phyloP scores from a whole-genome alignment of 192 early-diverging fungal species.

The Podila horticola region DNA sequence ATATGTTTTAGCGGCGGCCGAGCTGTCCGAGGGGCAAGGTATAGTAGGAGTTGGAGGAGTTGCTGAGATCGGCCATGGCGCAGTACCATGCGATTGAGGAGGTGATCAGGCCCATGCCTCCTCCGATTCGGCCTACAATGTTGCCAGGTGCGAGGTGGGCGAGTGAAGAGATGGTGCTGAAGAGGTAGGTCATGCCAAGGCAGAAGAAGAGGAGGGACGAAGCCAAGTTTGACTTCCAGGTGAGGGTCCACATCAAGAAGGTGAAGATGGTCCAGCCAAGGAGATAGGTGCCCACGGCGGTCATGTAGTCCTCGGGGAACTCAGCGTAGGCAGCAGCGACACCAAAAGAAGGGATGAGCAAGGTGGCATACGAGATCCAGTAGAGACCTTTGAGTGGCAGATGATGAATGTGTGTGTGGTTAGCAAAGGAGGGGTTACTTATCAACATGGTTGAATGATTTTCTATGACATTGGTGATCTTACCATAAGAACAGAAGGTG shows the following conservation, averaged over 20 bases:
- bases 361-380: conserved; percentile 64
- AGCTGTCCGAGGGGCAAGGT: conserved; percentile 55
- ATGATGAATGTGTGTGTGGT: no score
- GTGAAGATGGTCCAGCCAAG: conserved; percentile 64
- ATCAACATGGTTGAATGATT: not conserved
- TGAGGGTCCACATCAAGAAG: conserved; percentile 59
- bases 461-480: no score
- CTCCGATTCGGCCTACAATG: conserved; percentile 45
- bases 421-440: not conserved
- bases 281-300: conserved; percentile 57
- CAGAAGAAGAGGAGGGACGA: conserved; percentile 54
- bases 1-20: conserved; percentile 24
- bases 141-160: conserved; percentile 57
- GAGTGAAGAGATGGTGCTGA: conserved; percentile 50
- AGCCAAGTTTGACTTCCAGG: conserved; percentile 59
- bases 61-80: conserved; percentile 62
- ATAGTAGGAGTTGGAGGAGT: conserved; percentile 61
- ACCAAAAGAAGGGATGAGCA: conserved; percentile 61
- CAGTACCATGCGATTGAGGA: conserved; percentile 62
- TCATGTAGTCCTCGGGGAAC: conserved; percentile 51
- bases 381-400: conserved; percentile 50
- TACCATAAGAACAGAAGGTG: conserved; percentile 44
- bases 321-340: conserved; percentile 50
- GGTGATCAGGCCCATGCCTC: conserved; percentile 59
- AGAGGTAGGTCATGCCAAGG: conserved; percentile 55